Evolutionary conservation across 2,329 filamentous ascomycete genomes (phyloP).

Genomic region (Venturiaceae sp.): DNA sequence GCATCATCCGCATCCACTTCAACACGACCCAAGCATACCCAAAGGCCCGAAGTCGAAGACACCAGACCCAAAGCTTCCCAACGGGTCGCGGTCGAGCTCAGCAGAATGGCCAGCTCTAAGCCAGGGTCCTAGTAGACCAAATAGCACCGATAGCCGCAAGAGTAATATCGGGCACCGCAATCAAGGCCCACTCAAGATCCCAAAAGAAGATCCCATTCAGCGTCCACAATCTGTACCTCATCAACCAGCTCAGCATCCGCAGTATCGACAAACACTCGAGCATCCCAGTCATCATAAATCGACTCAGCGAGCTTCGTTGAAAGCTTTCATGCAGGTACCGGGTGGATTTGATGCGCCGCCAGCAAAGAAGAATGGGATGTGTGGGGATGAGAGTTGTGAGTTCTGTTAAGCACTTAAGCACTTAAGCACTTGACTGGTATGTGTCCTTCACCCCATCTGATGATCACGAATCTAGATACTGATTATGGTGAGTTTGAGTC

Average conservation of each 20-base stretch:
- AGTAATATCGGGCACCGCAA: background rate
- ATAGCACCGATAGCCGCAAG: background rate
- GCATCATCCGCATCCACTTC: background rate
- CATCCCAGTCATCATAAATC: background rate
- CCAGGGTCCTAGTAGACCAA: background rate
- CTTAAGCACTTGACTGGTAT: background rate
- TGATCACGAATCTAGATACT: too few species aligned
- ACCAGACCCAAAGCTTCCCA: background rate
- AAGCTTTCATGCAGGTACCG: background rate
- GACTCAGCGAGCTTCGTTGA: background rate
- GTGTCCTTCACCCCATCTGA: too few species aligned
- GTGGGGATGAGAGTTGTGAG: background rate
- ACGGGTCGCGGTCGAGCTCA: background rate
- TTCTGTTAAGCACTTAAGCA: background rate
- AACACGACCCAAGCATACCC: background rate
- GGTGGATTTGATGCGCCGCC: background rate
- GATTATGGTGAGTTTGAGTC: too few species aligned
- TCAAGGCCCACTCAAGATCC: background rate
- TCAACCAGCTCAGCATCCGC: background rate
- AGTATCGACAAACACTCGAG: background rate
- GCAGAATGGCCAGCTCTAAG: background rate
- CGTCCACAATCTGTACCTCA: background rate
- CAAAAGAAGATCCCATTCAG: background rate
- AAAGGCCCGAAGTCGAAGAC: background rate
- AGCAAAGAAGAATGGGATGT: background rate